Conservation (phyloP, 1,284 basidiomycete genomes). For the Puccinia hordei region DNA sequence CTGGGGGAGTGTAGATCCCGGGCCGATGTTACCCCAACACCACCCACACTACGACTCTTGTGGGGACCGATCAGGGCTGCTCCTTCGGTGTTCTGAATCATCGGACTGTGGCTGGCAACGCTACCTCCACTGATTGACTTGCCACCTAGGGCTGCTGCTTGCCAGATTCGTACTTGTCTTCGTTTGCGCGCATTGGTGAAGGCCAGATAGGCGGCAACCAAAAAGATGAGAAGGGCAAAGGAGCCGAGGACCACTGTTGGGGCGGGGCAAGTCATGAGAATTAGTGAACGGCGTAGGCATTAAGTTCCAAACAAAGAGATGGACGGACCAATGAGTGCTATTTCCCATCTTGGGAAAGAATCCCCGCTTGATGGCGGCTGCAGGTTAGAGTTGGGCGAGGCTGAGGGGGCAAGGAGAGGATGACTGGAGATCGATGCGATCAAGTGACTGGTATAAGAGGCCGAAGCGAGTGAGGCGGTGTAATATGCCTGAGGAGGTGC, state of each 20-base stretch:
- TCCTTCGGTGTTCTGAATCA: conserved; percentile 37
- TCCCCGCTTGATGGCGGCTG: conserved; percentile 15
- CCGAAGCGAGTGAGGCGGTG: conserved; percentile 21
- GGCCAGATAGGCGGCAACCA: conserved; percentile 35
- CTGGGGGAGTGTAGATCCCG: conserved; percentile 21
- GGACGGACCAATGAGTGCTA: conserved; percentile 40
- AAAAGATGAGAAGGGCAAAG: conserved; percentile 30
- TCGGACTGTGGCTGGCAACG: conserved; percentile 34
- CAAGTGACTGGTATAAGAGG: conserved; percentile 1
- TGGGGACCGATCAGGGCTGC: conserved; percentile 24
- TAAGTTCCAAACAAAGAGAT: background rate
- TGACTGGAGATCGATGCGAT: background rate
- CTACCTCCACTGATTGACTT: conserved; percentile 23
- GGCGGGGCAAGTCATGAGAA: background rate
- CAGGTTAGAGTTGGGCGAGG: conserved; percentile 17
- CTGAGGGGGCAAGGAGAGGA: background rate
- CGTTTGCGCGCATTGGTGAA: conserved; percentile 23
- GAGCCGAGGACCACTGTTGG: conserved; percentile 27
- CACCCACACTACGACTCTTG: background rate
- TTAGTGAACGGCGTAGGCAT: background rate
- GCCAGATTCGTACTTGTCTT: conserved; percentile 35
- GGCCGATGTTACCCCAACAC: conserved; percentile 10
- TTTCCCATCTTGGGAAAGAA: conserved; percentile 39
- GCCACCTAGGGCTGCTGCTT: conserved; percentile 11
- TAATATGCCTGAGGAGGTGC: conserved; percentile 12